These are phyloP conservation scores for Maudiozyma saulgeensis DNA, from an alignment of 805 yeast genomes.

Conservation along the genomic window DNA sequence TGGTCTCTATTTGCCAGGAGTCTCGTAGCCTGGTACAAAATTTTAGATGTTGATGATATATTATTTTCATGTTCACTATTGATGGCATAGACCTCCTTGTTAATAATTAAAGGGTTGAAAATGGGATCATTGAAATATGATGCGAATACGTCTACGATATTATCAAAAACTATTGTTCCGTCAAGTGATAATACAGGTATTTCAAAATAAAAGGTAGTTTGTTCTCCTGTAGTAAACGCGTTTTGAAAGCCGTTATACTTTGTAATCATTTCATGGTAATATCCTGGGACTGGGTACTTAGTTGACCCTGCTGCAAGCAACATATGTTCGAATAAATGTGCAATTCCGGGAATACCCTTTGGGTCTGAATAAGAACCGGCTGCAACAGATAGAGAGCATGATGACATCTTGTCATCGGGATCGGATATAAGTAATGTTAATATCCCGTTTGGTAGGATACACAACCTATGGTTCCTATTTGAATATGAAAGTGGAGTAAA, in stretches of 20 bases:
- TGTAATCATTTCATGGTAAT: conserved; percentile 36
- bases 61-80: conserved; percentile 62
- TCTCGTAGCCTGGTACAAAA: conserved; percentile 50
- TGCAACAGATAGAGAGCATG: conserved; percentile 66
- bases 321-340: conserved; percentile 85
- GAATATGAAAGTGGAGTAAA: conserved; percentile 31
- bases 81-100: conserved; percentile 49
- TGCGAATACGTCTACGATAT: conserved; percentile 40
- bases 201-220: conserved; percentile 55
- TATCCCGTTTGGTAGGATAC: conserved; percentile 60
- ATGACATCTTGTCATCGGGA: conserved; percentile 50
- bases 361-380: conserved; percentile 82
- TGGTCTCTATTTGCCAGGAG: conserved; percentile 38
- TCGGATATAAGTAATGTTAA: conserved; percentile 65
- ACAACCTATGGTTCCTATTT: conserved; percentile 34
- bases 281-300: conserved; percentile 39
- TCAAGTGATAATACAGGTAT: conserved; percentile 36
- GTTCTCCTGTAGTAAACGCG: conserved; percentile 63
- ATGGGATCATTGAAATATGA: conserved; percentile 43
- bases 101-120: conserved; percentile 35
- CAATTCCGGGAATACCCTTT: conserved; percentile 59
- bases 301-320: conserved; percentile 45
- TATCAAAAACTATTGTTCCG: conserved; percentile 34
- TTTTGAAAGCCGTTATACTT: conserved; percentile 49
- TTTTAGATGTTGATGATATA: conserved; percentile 33